These are phyloP conservation scores for Gaertneriomyces sp. DNA, from an alignment of 192 early-diverging fungal species.

Conservation along the genomic window DNA sequence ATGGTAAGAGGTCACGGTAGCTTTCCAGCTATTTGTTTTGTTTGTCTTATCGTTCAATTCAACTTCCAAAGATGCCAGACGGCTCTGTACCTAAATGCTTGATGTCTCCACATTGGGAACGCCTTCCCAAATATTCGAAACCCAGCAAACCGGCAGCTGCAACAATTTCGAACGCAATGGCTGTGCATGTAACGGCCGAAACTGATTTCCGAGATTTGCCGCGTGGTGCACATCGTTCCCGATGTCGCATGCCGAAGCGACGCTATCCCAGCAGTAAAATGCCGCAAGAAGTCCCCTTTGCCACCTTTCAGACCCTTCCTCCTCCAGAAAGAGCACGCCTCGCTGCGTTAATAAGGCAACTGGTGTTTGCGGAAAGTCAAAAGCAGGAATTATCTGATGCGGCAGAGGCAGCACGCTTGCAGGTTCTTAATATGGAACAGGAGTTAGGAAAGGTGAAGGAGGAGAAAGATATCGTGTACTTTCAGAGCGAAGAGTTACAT, in stretches of 20 bases:
- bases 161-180: background rate
- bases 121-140: constrained; percentile 13
- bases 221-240: background rate
- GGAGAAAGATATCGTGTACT: constrained; percentile 15
- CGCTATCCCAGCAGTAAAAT: no score
- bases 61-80: no score
- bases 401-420: background rate
- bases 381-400: constrained; percentile 8
- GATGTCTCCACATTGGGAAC: constrained; percentile 22
- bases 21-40: no score
- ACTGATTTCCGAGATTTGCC: background rate
- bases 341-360: constrained; percentile 13
- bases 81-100: no score
- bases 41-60: no score
- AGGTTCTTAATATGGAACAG: background rate
- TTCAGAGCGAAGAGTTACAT: background rate
- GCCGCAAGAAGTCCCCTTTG: constrained; percentile 3
- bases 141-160: constrained; percentile 1
- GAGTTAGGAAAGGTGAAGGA: constrained; percentile 8
- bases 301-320: constrained; percentile 7
- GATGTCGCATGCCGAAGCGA: background rate
- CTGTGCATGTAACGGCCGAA: background rate
- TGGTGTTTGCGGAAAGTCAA: constrained; percentile 24
- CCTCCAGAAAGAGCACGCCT: constrained; percentile 6
- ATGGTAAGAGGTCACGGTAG: no score